These are phyloP conservation scores for Pleurotus djamor DNA, from an alignment of 768 basidiomycete species.

Conservation along the genomic window DNA sequence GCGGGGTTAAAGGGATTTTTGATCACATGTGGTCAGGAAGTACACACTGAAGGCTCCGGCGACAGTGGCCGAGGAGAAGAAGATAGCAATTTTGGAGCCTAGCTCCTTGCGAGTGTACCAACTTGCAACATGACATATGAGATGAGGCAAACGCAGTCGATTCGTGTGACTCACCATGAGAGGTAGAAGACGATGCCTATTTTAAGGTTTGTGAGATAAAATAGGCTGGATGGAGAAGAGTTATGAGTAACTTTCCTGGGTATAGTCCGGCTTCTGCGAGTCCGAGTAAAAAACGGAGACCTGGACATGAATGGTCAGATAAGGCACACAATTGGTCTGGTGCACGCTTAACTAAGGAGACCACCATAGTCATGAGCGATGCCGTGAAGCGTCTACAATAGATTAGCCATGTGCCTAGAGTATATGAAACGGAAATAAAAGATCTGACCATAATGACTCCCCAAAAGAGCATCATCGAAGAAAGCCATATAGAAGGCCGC, in stretches of 20 bases:
- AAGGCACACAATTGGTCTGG: neutral
- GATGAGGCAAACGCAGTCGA: neutral
- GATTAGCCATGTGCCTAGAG: no score
- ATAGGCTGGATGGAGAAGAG: neutral
- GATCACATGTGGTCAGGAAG: neutral
- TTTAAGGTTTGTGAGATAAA: neutral
- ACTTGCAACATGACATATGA: slow-evolving; percentile 26
- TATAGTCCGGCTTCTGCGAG: slow-evolving; percentile 58
- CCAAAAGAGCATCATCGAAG: slow-evolving; percentile 46
- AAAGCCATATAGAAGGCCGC: slow-evolving; percentile 68
- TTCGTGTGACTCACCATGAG: slow-evolving; percentile 38
- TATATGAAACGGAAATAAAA: no score
- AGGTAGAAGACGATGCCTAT: slow-evolving; percentile 60
- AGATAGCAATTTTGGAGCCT: slow-evolving; percentile 67
- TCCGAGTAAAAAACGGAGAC: slow-evolving; percentile 62
- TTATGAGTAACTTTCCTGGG: slow-evolving; percentile 19
- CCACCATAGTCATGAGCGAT: slow-evolving; percentile 58
- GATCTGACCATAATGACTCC: slow-evolving; percentile 42
- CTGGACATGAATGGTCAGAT: slow-evolving; percentile 25
- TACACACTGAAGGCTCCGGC: slow-evolving; percentile 71
- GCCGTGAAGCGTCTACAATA: slow-evolving; percentile 57
- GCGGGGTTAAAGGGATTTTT: neutral
- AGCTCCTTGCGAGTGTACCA: slow-evolving; percentile 84
- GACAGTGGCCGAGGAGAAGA: slow-evolving; percentile 79
- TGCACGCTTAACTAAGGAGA: slow-evolving; percentile 45